Evolutionary conservation across 148 eudicot species (phyloP).

Genomic region (Rhododendron mucronatum): DNA sequence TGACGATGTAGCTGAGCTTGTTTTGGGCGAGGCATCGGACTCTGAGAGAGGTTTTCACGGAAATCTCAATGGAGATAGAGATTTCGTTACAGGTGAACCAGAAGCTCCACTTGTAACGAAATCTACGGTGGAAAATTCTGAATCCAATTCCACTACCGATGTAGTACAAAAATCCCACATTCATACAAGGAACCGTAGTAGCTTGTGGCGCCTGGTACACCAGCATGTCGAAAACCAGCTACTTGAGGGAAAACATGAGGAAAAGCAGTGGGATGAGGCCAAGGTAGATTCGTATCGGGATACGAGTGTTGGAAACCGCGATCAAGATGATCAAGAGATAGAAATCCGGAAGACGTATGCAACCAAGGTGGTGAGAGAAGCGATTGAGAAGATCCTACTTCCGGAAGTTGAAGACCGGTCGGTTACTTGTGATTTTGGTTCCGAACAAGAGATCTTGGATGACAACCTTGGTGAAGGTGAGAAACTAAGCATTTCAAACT

Average conservation of each 20-base stretch:
- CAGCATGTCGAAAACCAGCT: slow-evolving; percentile 38
- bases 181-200: slow-evolving; percentile 47
- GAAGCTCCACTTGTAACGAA: background rate
- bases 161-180: slow-evolving; percentile 21
- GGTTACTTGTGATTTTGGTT: slow-evolving; percentile 21
- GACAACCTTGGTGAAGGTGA: slow-evolving; percentile 19
- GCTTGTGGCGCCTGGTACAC: slow-evolving; percentile 85
- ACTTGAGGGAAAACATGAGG: slow-evolving; percentile 14
- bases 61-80: slow-evolving; percentile 12
- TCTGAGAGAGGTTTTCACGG: slow-evolving; percentile 14
- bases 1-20: slow-evolving; percentile 14
- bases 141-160: background rate
- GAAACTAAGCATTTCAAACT: slow-evolving; percentile 2
- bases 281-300: slow-evolving; percentile 13
- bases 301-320: slow-evolving; percentile 15
- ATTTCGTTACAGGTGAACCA: background rate
- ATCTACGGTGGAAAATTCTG: slow-evolving; percentile 18
- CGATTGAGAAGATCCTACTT: slow-evolving; percentile 67
- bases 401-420: slow-evolving; percentile 62
- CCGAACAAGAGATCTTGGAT: slow-evolving; percentile 18
- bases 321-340: slow-evolving; percentile 42
- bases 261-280: slow-evolving; percentile 11
- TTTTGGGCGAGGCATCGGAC: slow-evolving; percentile 24
- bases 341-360: slow-evolving; percentile 60
- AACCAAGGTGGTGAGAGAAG: slow-evolving; percentile 72